phyloP scores from a whole-genome alignment of 352 stramenopile species.

The Phytophthora europaea region DNA sequence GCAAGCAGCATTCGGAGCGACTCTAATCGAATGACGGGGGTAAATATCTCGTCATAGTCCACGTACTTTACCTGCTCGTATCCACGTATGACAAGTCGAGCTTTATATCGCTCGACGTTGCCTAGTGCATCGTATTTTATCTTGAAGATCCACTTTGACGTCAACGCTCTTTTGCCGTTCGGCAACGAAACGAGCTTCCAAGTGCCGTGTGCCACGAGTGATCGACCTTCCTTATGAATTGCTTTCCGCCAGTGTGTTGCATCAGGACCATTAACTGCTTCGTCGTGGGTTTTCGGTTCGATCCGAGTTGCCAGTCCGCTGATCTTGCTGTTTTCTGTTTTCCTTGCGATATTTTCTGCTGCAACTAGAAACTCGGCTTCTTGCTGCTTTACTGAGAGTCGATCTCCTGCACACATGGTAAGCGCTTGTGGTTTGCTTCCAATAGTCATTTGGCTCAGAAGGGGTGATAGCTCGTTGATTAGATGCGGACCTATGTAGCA shows the following conservation, averaged over 20 bases:
- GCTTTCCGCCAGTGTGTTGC: constrained; percentile 15
- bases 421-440: constrained; percentile 20
- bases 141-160: constrained; percentile 28
- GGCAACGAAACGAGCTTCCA: constrained; percentile 10
- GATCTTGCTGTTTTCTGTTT: constrained; percentile 6
- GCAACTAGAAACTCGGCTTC: constrained; percentile 12
- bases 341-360: constrained; percentile 18
- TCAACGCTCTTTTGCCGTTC: constrained; percentile 19
- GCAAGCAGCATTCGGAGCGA: constrained; percentile 22
- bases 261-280: constrained; percentile 1
- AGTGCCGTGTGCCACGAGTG: constrained; percentile 8
- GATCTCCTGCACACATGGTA: constrained; percentile 11
- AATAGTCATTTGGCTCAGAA: background rate
- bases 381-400: constrained; percentile 4
- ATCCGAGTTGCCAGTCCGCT: background rate
- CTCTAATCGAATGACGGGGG: constrained; percentile 19
- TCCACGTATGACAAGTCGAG: constrained; percentile 12
- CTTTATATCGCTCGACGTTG: constrained; percentile 18
- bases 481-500: background rate
- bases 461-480: background rate
- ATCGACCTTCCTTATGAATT: constrained; percentile 21
- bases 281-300: constrained; percentile 11
- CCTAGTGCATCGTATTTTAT: constrained; percentile 17
- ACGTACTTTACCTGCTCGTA: constrained; percentile 22
- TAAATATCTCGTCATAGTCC: constrained; percentile 24